Percentiles rank a stretch among this genome's conserved stretches.
These are phyloP conservation scores for Agapanthus africanus DNA, from an alignment of 106 monocot genomes.

Conservation along the genomic window DNA sequence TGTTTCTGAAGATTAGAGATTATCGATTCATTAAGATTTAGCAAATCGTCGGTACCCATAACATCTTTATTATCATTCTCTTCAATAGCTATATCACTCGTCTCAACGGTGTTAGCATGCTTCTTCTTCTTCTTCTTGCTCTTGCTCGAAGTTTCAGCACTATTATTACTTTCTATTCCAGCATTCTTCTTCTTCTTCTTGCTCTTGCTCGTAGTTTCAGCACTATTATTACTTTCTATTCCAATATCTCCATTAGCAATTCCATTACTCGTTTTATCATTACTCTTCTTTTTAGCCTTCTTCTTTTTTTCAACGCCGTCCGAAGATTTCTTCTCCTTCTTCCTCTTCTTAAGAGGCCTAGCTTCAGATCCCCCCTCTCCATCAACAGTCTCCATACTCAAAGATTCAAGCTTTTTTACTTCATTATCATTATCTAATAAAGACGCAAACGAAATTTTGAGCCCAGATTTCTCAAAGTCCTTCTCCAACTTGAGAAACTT, in stretches of 20 bases:
- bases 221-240: no score
- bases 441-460: constrained; percentile 30
- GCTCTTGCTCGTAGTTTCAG: not conserved
- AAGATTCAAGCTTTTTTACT: not conserved
- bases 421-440: constrained; percentile 16
- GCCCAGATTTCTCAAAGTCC: constrained; percentile 53
- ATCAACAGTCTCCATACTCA: not conserved
- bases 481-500: constrained; percentile 76
- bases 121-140: constrained; percentile 23
- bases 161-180: not conserved
- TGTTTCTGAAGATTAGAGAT: constrained; percentile 87
- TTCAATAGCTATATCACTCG: not conserved
- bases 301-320: no score
- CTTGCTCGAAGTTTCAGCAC: not conserved
- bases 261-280: not conserved
- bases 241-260: not conserved
- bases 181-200: constrained; percentile 24
- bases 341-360: constrained; percentile 46
- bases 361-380: constrained; percentile 13
- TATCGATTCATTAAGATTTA: constrained; percentile 45
- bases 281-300: no score
- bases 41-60: not conserved
- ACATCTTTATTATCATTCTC: constrained; percentile 15
- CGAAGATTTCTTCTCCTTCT: constrained; percentile 31
- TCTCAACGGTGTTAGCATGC: constrained; percentile 15